Evolutionary conservation across 1,284 basidiomycete genomes (phyloP), one percentile per base, ranked within the genome.

Genomic region (Mycena sp.): DNA sequence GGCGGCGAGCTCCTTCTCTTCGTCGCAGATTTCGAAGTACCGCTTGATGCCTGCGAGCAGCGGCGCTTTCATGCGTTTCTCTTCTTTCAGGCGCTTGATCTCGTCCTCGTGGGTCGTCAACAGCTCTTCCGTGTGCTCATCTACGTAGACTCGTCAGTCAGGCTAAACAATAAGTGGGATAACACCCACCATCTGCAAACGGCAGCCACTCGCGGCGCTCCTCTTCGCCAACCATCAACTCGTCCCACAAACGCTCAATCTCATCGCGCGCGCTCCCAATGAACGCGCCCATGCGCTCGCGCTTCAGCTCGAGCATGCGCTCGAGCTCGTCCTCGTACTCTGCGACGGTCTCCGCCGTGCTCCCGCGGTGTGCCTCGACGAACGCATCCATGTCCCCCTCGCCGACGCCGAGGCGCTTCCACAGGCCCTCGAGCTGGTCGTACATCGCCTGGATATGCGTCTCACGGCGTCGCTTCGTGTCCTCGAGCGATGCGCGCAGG

Each of bases 281-380:
- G 76, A 99, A 99, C 14, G 87, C 83, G 48, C 89, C 88, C 88
- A 99, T 93, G 59, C 92, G 88, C 69, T 96, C 91, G 54, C 92
- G 83, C 79, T 96, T 96, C 56, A 98, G 78, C 71, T 93, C 90
- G 23, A 94, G 80, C 90, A 99, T 96, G 60, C 96, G 86, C 61
- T 93, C 92, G 37, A 98, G 81, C 76, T 99, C 98, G 51, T 87
- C 86, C 70, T 96, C 92, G 72, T 99, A 99, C 73, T 90, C 87
- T 58, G 80, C 79, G 21, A 96, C 84, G 6, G 87, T 88, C 11
- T 84, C 85, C 50, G 90, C 87, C 10, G 92, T 95, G 68, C 87
- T 91, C 1, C 95, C 95, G 41, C 89, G 81, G 72, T 94, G 85
- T 6, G 81, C 80, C 57, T 95, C 92, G 0, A 95, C 90, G 72